Evolutionary conservation across 441 rosid species (phyloP).

Genomic region (Arabidopsis hybrid): DNA sequence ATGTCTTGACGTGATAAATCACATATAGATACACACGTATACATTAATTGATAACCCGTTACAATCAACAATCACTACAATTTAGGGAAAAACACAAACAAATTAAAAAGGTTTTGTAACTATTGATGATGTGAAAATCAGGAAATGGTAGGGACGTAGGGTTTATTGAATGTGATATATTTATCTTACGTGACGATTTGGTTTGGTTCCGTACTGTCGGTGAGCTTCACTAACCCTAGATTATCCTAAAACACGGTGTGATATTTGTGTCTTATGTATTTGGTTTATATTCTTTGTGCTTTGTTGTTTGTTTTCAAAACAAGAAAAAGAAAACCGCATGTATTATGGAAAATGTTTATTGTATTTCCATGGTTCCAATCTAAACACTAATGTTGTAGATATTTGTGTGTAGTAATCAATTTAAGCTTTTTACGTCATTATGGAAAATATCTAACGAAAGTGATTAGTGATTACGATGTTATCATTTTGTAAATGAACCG

Average conservation of each 20-base stretch:
- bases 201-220: constrained; percentile 36
- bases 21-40: constrained; percentile 23
- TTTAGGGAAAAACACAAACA: not conserved
- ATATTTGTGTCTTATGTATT: not conserved
- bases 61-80: constrained; percentile 16
- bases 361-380: not conserved
- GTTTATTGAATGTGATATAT: constrained; percentile 26
- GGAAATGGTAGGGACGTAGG: constrained; percentile 23
- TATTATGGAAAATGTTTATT: no score
- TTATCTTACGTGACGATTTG: constrained; percentile 16
- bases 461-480: constrained; percentile 31
- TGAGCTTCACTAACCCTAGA: constrained; percentile 19
- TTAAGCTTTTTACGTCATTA: constrained; percentile 14
- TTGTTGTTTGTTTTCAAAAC: not conserved
- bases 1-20: constrained; percentile 34
- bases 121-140: constrained; percentile 21
- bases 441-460: not conserved
- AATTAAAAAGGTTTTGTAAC: not conserved
- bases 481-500: not conserved
- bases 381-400: not conserved
- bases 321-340: no score
- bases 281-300: not conserved
- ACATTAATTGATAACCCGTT: constrained; percentile 21
- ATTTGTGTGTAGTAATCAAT: not conserved
- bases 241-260: not conserved